phyloP scores from a whole-genome alignment of 106 monocot species.

The Platanthera guangdongensis region DNA sequence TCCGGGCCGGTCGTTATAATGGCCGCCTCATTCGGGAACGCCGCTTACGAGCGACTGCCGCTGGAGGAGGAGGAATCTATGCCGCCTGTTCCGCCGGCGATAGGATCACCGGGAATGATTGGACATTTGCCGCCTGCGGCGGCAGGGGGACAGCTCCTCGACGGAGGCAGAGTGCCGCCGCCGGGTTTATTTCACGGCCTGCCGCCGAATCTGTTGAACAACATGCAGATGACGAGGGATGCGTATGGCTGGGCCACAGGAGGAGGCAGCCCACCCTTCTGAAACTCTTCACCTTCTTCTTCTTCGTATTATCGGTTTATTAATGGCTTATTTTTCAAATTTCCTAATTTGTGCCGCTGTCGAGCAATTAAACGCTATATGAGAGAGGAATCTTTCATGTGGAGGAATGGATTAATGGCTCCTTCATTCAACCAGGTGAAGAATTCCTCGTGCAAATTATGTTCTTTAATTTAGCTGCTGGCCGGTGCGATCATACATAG shows the following conservation, averaged over 20 bases:
- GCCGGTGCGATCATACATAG: too few relatives aligned
- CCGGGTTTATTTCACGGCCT: constrained; percentile 31
- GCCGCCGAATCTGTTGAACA: constrained; percentile 43
- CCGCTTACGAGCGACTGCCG: constrained; percentile 54
- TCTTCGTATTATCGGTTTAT: too few relatives aligned
- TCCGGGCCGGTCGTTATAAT: constrained; percentile 53
- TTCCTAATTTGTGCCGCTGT: too few relatives aligned
- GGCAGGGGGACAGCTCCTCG: constrained; percentile 16
- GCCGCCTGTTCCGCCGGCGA: not conserved
- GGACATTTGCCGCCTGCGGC: constrained; percentile 13
- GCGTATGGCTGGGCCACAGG: constrained; percentile 36
- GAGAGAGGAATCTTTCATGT: too few relatives aligned
- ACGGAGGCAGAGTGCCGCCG: constrained; percentile 8
- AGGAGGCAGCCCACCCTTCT: constrained; percentile 25
- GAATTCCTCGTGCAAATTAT: too few relatives aligned
- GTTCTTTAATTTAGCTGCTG: too few relatives aligned
- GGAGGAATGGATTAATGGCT: too few relatives aligned
- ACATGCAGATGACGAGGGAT: constrained; percentile 38
- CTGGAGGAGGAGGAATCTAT: constrained; percentile 40
- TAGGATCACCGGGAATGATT: constrained; percentile 16
- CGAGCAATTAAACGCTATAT: too few relatives aligned
- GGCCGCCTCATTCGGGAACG: constrained; percentile 61
- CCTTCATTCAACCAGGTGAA: too few relatives aligned
- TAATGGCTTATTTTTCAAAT: too few relatives aligned
- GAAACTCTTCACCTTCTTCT: not conserved